phyloP scores from a whole-genome alignment of 805 yeast genomes.

The Candida argentea region DNA sequence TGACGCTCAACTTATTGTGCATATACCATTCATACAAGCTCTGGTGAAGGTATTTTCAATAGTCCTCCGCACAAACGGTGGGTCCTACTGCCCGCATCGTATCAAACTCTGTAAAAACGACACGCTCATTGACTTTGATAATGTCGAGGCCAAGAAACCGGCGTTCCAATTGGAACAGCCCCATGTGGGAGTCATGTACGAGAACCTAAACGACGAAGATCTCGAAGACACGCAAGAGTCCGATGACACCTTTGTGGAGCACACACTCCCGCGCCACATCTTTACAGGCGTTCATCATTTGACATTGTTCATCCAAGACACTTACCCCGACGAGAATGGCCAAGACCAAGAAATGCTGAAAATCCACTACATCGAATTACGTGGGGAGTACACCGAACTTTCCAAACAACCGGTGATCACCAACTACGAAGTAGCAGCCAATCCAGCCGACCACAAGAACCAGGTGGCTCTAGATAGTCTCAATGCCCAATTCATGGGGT shows the following conservation, averaged over 20 bases:
- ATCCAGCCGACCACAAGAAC: constrained; percentile 73
- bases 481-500: constrained; percentile 2
- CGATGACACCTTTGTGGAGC: constrained; percentile 63
- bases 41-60: constrained; percentile 66
- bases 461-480: constrained; percentile 6
- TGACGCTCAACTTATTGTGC: constrained; percentile 69
- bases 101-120: constrained; percentile 68
- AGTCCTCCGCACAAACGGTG: constrained; percentile 55
- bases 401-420: constrained; percentile 63
- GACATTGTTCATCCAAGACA: constrained; percentile 57
- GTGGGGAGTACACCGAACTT: constrained; percentile 60
- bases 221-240: constrained; percentile 21
- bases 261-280: constrained; percentile 61
- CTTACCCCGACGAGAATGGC: constrained; percentile 37
- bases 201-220: constrained; percentile 32
- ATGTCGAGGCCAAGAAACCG: constrained; percentile 38
- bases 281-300: constrained; percentile 64
- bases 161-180: constrained; percentile 55
- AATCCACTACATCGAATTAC: constrained; percentile 62
- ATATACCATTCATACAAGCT: constrained; percentile 67
- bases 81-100: constrained; percentile 54
- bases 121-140: constrained; percentile 63
- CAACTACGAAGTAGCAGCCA: constrained; percentile 83
- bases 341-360: constrained; percentile 45
- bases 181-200: constrained; percentile 38